Base-by-base conservation (phyloP, 768 basidiomycete genomes). In the Hirschioporus abietinus region DNA sequence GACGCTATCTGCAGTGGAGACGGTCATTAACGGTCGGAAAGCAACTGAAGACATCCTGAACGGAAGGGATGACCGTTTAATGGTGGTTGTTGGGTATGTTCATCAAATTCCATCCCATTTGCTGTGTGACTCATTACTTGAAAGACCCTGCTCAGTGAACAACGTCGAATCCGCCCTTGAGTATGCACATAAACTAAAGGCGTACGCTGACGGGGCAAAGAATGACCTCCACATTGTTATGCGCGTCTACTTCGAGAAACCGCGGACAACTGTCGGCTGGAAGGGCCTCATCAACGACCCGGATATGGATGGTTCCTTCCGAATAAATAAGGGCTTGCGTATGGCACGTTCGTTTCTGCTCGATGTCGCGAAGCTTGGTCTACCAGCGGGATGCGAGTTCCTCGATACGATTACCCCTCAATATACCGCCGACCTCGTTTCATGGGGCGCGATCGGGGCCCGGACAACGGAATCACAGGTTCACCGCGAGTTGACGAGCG, bases 221-320 rank as follows among this genome's bases (percentile, higher is more conserved):
- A 89, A 92, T 12, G 97, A 98, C 71, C 83, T 99, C 35, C 84
- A 91, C 77, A 97, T 99, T 72, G 83, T 99, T 71, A 99, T 99
- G 96, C 90, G 95, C 27, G 95, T 98, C 71, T 99, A 99, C 82
- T 99, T 99, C 74, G 96, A 99, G 73, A 99, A 99, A 73, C 90
- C 90, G 1, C 84, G 96, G 34, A 99, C 96, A 7, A 98, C 96
- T 0, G 91, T 99, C 62, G 97, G 97, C 27, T 99, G 96, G 96
- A 99, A 99, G 77, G 96, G 96, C 42, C 86, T 99, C 69, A 98
- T 99, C 78, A 99, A 98, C 74, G 95, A 98, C 73, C 96, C 96
- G 7, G 92, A 94, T 65, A 88, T 98, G 81, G 95, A 98, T 77
- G 86, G 89, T 64, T 88, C 82, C 73, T 98, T 92, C 87, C 92